Evolutionary conservation across 208 protist species (phyloP).

Genomic region (Leishmania braziliensis): DNA sequence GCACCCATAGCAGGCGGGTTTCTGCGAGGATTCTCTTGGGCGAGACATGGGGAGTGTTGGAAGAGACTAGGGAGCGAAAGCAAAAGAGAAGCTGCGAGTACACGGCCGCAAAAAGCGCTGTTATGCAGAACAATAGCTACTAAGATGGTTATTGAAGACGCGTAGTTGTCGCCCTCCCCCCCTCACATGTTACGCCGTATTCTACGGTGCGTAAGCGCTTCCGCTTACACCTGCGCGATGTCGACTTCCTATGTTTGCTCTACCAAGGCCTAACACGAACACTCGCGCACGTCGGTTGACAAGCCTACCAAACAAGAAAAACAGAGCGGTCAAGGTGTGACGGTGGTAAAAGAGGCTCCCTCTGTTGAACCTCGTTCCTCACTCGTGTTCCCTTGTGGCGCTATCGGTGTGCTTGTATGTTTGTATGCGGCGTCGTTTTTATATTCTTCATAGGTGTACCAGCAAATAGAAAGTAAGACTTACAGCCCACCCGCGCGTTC

Average conservation of each 20-base stretch:
- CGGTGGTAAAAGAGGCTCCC: not conserved
- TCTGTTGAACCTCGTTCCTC: not conserved
- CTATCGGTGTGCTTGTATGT: not conserved
- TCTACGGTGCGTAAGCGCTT: not conserved
- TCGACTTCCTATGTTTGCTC: not conserved
- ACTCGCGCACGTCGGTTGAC: not conserved
- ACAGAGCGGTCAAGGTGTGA: not conserved
- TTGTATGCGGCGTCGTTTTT: not conserved
- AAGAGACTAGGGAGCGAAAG: not conserved
- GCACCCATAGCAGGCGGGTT: conserved; percentile 10
- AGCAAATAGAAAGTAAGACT: not conserved
- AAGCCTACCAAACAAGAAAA: not conserved
- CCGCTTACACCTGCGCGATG: not conserved
- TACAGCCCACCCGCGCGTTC: not conserved
- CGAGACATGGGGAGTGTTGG: conserved; percentile 5
- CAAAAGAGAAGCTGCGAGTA: not conserved
- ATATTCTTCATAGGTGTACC: not conserved
- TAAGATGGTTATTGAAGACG: not conserved
- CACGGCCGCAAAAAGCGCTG: not conserved
- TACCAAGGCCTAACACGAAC: not conserved
- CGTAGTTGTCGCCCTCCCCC: not conserved
- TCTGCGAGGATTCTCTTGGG: not conserved
- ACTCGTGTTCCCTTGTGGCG: not conserved
- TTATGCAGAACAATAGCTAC: not conserved
- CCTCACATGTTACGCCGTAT: not conserved